Conservation (phyloP, 2,329 filamentous ascomycete genomes). For the Diaporthe batatas region DNA sequence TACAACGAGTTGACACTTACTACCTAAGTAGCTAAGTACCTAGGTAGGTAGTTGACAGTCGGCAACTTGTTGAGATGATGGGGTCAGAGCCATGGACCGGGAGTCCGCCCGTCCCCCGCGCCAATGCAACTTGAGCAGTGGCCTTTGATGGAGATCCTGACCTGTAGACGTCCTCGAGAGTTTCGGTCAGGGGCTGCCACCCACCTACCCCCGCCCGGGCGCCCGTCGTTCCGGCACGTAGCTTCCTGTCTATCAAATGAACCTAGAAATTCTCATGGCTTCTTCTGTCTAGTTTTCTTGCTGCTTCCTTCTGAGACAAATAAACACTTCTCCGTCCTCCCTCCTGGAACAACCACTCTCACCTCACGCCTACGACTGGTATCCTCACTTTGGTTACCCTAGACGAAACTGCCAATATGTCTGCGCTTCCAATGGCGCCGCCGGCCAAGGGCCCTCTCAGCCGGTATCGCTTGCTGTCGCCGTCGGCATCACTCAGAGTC, state of each 20-base stretch:
- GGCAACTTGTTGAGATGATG: not conserved
- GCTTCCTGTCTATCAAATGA: not conserved
- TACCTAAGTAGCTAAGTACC: too few relatives aligned
- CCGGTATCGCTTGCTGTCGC: conserved; percentile 75
- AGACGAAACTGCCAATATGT: conserved; percentile 45
- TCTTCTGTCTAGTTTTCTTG: not conserved
- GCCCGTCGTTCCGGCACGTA: not conserved
- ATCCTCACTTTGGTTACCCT: not conserved
- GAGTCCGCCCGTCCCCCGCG: not conserved
- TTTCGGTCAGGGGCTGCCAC: conserved; percentile 9
- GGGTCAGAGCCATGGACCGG: not conserved
- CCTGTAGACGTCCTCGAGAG: not conserved
- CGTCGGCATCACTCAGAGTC: conserved; percentile 75
- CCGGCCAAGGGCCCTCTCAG: conserved; percentile 71
- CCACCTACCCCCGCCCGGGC: too few relatives aligned
- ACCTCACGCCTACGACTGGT: not conserved
- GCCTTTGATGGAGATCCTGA: not conserved
- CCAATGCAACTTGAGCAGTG: not conserved
- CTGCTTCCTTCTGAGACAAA: not conserved
- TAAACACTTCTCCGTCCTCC: too few relatives aligned
- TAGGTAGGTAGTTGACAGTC: not conserved
- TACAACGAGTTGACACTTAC: not conserved
- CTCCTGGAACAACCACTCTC: not conserved
- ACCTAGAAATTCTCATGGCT: not conserved
- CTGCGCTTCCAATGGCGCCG: conserved; percentile 55